Evolutionary conservation across 2,329 filamentous ascomycete species (phyloP), one percentile per base, ranked within the genome.

Genomic region (Sordariomycetes sp.): DNA sequence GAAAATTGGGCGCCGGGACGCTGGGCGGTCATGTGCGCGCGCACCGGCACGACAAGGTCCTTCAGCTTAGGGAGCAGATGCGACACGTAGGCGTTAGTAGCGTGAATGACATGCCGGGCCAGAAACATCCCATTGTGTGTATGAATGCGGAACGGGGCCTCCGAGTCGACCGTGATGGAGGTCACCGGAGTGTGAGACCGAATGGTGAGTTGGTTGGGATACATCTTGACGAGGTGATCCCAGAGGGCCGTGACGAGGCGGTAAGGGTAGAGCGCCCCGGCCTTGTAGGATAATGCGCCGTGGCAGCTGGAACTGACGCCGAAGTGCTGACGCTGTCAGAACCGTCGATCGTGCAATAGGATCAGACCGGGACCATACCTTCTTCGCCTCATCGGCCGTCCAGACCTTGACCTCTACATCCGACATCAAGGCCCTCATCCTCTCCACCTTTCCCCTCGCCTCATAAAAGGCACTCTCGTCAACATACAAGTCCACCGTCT

Each of bases 31-130:
- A 81, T 80, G 58, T 77, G 74, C 4, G 68, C 76, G 2, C 75
- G 66, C 0, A 72, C 59, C 0, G 76, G 71, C 0, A 74, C 71
- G n/a, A 79, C 63, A 50, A 70, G 73, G 10, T 72, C 70, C 2
- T 71, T 68, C 1, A 82, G 67, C 0, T 69, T 72, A 0, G 80
- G 78, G 2, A 83, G 62, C 1, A 84, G 72, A 55, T 80, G 73
- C 0, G 73, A 65, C 0, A 76, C 71, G 60, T 77, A 77, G 5
- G 70, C 78, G 60, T 85, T 84, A 1, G 79, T 84, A 8, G 78
- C 77, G 60, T 85, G 78, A 2, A 84, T 70, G 1, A 85, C 68
- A 56, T 83, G 74, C 0, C 69, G 67, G 8, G 78, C 70, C 3
- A 63, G 64, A 36, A 83, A 69, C 0, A 50, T 61, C 2, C 78